Base-by-base conservation (phyloP, 495 filamentous ascomycete species). In the Hyaloscypha hepaticicola region DNA sequence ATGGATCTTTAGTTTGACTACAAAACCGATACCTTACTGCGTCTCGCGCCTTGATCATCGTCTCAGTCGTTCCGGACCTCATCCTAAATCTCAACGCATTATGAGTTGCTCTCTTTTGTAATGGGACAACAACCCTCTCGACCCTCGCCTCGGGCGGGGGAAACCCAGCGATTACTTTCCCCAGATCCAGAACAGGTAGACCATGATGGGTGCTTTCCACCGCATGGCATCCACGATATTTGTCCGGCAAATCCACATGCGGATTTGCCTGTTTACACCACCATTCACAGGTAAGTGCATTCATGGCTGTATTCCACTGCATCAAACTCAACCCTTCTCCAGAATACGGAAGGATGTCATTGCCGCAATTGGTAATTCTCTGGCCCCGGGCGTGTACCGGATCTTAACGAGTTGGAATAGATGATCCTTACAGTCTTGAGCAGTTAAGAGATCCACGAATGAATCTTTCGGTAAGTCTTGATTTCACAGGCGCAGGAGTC, bases 361-460 rank as follows among this genome's bases (percentile, higher is more conserved):
- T 26, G 73, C 70, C 53, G 78, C 75, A 21, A 74, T 76, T 60
- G 71, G 63, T 73, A 55, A 33, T 62, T 49, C 2, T 67, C 60
- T 29, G 33, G 26, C 3, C 12, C 41, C 25, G 16, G 60, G 53
- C 0, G 12, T 29, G 25, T 14, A n/a, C 6, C 21, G 55, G 26
- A 53, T 8, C 63, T 67, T 55, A 62, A 29, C 21, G 21, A n/a
- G 45, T 3, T 55, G 27, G 4, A 48, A 48, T 55, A 79, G 85
- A 87, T 72, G 85, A 88, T 65, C 83, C 83, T 11, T 88, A 88
- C 70, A 87, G 80, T 38, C 74, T 87, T 24, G 87, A 91, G 51
- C 88, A 91, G 71, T 74, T 91, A 12, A 80, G 82, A 63, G 85
- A 87, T 68, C 82, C 88, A 41, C 79, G 88, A 60, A 88, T 91